Percentiles rank a stretch among this genome's conserved stretches.
Evolutionary conservation across 225 moss, liverwort and hornwort genomes (phyloP).

Genomic region (Bryoerythrophyllum caledonicum): DNA sequence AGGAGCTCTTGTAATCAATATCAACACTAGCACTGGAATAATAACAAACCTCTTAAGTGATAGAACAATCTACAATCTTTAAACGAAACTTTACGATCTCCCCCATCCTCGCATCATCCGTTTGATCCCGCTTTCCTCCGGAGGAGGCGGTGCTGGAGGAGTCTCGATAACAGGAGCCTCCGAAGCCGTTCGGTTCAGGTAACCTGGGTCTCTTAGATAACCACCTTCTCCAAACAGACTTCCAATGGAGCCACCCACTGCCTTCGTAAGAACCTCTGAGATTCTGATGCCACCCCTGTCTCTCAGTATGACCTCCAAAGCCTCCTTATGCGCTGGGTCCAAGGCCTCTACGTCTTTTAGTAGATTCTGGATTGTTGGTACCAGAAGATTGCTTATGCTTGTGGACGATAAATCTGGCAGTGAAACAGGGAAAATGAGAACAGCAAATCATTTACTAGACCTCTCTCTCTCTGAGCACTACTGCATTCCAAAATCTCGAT

Average conservation of each 20-base stretch:
- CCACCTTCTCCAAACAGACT: constrained; percentile 99
- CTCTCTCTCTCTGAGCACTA: not conserved
- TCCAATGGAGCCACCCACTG: constrained; percentile 84
- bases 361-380: constrained; percentile 91
- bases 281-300: constrained; percentile 87
- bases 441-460: not conserved
- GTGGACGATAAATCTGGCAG: constrained; percentile 68
- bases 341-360: constrained; percentile 92
- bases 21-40: constrained; percentile 14
- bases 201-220: constrained; percentile 59
- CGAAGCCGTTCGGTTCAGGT: constrained; percentile 62
- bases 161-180: constrained; percentile 57
- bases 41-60: constrained; percentile 28
- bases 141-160: constrained; percentile 50
- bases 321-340: constrained; percentile 98
- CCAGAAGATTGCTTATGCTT: constrained; percentile 81
- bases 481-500: not conserved
- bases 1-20: constrained; percentile 21
- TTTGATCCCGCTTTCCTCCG: constrained; percentile 83
- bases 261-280: constrained; percentile 83
- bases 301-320: constrained; percentile 84
- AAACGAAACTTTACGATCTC: constrained; percentile 32
- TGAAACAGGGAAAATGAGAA: constrained; percentile 19
- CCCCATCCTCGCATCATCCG: constrained; percentile 92
- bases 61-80: constrained; percentile 4